Conservation (phyloP, 306 rosid species). For the Mimosa pudica region DNA sequence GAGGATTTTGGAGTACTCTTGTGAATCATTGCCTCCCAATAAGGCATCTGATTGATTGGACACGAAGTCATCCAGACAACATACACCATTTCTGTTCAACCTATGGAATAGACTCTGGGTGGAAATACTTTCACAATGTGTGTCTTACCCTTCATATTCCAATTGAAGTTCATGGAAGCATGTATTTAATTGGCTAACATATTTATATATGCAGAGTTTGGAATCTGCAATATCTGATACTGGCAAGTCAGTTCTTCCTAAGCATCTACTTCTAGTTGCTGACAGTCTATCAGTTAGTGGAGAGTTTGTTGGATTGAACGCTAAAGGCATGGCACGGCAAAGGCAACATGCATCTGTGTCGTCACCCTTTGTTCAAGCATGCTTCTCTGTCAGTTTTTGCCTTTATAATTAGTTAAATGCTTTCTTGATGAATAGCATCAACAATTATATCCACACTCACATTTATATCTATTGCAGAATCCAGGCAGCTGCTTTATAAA, state of each 20-base stretch:
- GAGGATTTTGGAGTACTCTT: constrained; percentile 67
- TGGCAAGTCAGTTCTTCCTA: constrained; percentile 75
- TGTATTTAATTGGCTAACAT: constrained; percentile 30
- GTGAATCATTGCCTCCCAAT: constrained; percentile 60
- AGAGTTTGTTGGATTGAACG: constrained; percentile 84
- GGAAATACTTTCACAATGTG: constrained; percentile 76
- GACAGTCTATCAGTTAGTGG: constrained; percentile 76
- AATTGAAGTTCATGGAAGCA: constrained; percentile 22
- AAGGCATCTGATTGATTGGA: constrained; percentile 86
- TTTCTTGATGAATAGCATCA: constrained; percentile 24
- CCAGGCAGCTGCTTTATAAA: constrained; percentile 81
- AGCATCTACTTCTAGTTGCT: constrained; percentile 79
- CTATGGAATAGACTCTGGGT: constrained; percentile 80
- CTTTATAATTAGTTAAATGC: constrained; percentile 36
- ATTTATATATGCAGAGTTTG: constrained; percentile 62
- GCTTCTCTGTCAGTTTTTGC: constrained; percentile 85
- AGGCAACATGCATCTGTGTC: constrained; percentile 62
- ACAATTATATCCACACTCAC: constrained; percentile 27
- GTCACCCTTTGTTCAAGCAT: constrained; percentile 91
- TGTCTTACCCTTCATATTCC: constrained; percentile 18
- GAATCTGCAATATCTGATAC: constrained; percentile 70
- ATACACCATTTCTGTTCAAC: constrained; percentile 63
- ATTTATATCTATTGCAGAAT: constrained; percentile 58
- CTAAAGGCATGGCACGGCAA: constrained; percentile 75
- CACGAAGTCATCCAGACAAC: constrained; percentile 91